Evolutionary conservation across 305 asterid genomes (phyloP), one percentile per base, ranked within the genome.

Genomic region (Fraxinus xanthoxyloides): DNA sequence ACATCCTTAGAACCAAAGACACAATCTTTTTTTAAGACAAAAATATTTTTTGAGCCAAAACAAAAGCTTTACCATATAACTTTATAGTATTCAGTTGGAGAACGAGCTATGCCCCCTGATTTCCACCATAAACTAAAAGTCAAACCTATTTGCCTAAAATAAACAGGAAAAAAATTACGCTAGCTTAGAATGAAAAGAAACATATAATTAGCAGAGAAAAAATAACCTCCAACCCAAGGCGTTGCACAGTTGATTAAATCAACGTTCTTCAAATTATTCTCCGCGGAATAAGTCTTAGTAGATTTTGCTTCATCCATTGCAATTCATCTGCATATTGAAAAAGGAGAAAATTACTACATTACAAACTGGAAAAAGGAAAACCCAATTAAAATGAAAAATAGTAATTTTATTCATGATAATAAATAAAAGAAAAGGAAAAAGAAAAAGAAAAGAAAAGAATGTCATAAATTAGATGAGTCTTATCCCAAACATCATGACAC

Each of bases 221-320:
- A 75, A 15, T 80, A 92, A 75, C 82, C 84, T 78, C 88, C 92
- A 40, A 90, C 82, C 70, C 84, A 79, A 76, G 87, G 95, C 36
- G 92, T 89, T 23, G 72, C 90, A 21, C 32, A 78, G 83, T 84
- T 83, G 78, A 65, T 65, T 3, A 75, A 70, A 87, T 78, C 89
- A 30, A 61, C 77, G 23, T 63, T 77, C 35, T 65, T 79, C 35
- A 73, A 80, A 61, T 84, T 54, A 75, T 48, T 85, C 76, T 79
- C 77, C 70, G 28, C 76, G 2, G 85, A 82, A 76, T 84, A 3
- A 32, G 13, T 46, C 13, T 65, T 61, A 46, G 48, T 77, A 65
- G 73, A 77, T 19, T 75, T 79, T n/a, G 80, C 88, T 8, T 82
- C 84, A 77, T 84, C 88, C 93, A 89, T 92, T 31, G 51, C 77